A percentile compares a stretch with the other conserved stretches of the same genome.
These are phyloP conservation scores for Fagopyrum tataricum DNA, from an alignment of 148 eudicot genomes.

Conservation along the genomic window DNA sequence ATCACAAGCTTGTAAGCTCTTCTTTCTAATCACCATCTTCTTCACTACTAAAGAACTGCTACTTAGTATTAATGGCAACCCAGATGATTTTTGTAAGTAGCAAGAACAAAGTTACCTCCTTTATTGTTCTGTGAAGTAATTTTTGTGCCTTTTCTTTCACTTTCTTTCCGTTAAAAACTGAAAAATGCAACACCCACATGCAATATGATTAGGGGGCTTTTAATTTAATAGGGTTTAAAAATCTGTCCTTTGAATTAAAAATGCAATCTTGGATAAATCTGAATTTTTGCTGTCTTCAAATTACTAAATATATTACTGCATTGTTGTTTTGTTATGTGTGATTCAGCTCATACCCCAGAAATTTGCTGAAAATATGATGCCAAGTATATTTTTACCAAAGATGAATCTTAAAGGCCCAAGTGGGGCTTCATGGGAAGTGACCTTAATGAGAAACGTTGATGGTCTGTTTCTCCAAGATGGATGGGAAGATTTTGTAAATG, in stretches of 20 bases:
- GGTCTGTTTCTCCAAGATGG: constrained; percentile 18
- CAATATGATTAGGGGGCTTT: background rate
- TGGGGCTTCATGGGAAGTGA: constrained; percentile 17
- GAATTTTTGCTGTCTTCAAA: too few relatives aligned
- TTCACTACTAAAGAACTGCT: too few relatives aligned
- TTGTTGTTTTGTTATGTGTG: background rate
- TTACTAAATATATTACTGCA: too few relatives aligned
- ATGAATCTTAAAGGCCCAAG: constrained; percentile 19
- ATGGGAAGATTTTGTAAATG: constrained; percentile 24
- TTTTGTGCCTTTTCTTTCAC: too few relatives aligned
- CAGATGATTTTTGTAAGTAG: too few relatives aligned
- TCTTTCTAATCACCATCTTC: too few relatives aligned
- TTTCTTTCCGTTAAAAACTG: too few relatives aligned
- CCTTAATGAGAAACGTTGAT: background rate
- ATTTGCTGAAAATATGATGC: constrained; percentile 18
- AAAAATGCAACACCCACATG: too few relatives aligned
- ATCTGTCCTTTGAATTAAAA: background rate
- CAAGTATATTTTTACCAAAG: constrained; percentile 8
- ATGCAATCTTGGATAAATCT: background rate
- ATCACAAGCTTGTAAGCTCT: constrained; percentile 14
- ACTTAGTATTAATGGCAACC: too few relatives aligned
- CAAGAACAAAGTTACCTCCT: too few relatives aligned
- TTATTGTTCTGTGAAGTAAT: too few relatives aligned
- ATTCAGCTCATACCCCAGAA: constrained; percentile 20
- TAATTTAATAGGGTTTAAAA: background rate